Conservation (phyloP, 441 rosid species). For the Lepidium campestre region DNA sequence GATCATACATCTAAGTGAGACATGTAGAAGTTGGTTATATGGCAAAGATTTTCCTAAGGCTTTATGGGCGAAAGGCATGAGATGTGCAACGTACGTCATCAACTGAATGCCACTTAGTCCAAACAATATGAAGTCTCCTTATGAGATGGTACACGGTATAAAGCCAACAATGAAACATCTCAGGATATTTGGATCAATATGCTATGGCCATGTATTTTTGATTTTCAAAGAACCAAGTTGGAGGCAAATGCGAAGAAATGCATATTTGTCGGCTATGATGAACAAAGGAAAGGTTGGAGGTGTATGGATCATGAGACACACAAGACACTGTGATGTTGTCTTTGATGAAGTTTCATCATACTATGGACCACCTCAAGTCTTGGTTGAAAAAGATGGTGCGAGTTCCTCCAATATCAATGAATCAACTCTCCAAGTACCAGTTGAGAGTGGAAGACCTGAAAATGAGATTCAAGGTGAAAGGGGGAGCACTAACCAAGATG, state of each 20-base stretch:
- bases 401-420: not conserved
- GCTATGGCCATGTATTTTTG: not conserved
- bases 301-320: not conserved
- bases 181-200: not conserved
- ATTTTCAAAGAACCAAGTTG: not conserved
- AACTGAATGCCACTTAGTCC: not conserved
- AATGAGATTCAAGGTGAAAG: not conserved
- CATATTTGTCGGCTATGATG: not conserved
- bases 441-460: not conserved
- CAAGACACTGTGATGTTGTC: not conserved
- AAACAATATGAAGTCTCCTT: not conserved
- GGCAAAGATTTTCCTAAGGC: not conserved
- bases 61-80: slow-evolving; percentile 11
- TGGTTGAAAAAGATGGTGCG: not conserved
- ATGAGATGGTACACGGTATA: not conserved
- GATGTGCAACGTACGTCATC: not conserved
- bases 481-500: not conserved
- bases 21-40: slow-evolving; percentile 4
- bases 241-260: not conserved
- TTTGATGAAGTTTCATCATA: not conserved
- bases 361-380: not conserved
- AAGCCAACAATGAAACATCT: slow-evolving; percentile 9
- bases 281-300: not conserved
- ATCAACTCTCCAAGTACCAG: not conserved
- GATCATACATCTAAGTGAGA: not conserved